Base-by-base conservation (phyloP, 2,329 filamentous ascomycete genomes). In the Xylaria sp. region DNA sequence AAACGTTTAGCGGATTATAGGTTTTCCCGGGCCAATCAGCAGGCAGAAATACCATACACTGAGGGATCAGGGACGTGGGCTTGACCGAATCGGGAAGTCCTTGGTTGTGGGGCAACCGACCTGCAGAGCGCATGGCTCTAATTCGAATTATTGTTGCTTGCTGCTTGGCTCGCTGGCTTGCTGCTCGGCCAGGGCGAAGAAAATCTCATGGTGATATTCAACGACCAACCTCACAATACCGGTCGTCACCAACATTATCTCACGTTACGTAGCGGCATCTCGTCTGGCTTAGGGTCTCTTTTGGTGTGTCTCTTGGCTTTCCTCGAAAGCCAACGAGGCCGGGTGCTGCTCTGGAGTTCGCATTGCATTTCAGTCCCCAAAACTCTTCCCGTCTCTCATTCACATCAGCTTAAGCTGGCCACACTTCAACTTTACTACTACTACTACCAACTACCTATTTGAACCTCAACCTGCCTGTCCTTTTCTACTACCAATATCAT, bases 171-270 rank as follows among this genome's bases (percentile, higher is more conserved):
- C 11, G 70, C 48, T 70, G 53, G 58, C 57, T 70, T 40, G 51
- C 51, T 59, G 65, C 51, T 59, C 57, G 64, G 60, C 57, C 63
- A 58, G 72, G 70, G 61, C 65, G 66, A 74, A 68, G 75, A 77
- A 77, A 77, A 77, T 76, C 75, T 76, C 70, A 77, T 73, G 72
- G 74, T 59, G 72, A 76, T 74, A 74, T 74, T 71, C 54, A 60
- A 63, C 71, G 60, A 57, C 64, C 46, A 58, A 59, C 49, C 53
- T 63, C 59, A 42, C 62, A 58, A 40, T 60, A 65, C 61, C 31
- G 42, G 54, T 17, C 38, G 33, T 28, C 46, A 59, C 69, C 70
- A 70, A 66, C 65, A 69, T 10, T 67, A 61, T 59, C 53, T 56
- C 46, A 28, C 46, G 51, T 44, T 59, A 33, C 63, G 60, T 62